phyloP scores from a whole-genome alignment of 345 rosid genomes.

The Barbarea vulgaris region DNA sequence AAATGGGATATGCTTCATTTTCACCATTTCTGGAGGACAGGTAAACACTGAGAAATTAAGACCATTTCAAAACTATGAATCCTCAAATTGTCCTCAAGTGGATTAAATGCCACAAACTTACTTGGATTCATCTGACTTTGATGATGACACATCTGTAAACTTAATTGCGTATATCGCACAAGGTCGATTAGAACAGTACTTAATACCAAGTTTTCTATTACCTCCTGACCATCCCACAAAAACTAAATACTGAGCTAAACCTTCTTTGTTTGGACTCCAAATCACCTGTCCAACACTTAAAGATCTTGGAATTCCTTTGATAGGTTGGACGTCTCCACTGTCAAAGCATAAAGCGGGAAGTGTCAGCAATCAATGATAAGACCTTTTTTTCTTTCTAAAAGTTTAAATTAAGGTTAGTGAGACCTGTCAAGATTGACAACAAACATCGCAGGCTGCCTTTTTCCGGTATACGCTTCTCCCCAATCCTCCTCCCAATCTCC shows the following conservation, averaged over 20 bases:
- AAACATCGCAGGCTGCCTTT: conserved; percentile 78
- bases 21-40: conserved; percentile 52
- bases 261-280: conserved; percentile 70
- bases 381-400: not conserved
- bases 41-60: conserved; percentile 21
- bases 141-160: conserved; percentile 34
- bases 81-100: conserved; percentile 6
- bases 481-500: conserved; percentile 98
- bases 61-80: not conserved
- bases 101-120: conserved; percentile 32
- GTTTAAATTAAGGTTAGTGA: not conserved
- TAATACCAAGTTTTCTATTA: conserved; percentile 84
- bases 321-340: conserved; percentile 74
- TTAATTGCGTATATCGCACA: conserved; percentile 69
- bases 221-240: conserved; percentile 88
- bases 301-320: conserved; percentile 69
- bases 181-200: conserved; percentile 78
- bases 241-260: conserved; percentile 58
- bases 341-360: not conserved
- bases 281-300: conserved; percentile 88
- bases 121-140: conserved; percentile 46
- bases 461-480: conserved; percentile 93
- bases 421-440: conserved; percentile 69
- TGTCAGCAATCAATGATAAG: conserved; percentile 7
- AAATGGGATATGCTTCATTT: conserved; percentile 33